A percentile compares a stretch with the other conserved stretches of the same genome.
Conservation (phyloP, 345 rosid genomes). For the Aquilaria yunnanensis region DNA sequence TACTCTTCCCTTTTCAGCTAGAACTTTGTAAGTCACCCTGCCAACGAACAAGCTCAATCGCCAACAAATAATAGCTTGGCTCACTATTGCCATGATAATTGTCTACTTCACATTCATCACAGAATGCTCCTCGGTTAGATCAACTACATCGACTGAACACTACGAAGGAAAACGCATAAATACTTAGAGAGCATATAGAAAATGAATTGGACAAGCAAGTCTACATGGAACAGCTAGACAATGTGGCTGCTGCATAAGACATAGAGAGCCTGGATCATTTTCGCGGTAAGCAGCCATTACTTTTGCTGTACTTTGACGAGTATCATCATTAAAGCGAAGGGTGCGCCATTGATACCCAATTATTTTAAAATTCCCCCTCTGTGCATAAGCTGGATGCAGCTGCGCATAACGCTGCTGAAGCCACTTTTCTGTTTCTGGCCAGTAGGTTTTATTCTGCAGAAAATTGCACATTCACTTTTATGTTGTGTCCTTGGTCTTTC, state of each 20-base stretch:
- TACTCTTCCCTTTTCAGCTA: no score
- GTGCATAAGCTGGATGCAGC: constrained; percentile 25
- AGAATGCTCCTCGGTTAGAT: no score
- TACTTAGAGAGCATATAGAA: neutral
- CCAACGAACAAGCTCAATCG: no score
- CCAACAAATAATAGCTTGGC: no score
- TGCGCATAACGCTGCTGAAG: constrained; percentile 52
- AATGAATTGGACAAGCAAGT: constrained; percentile 5
- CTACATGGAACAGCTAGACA: constrained; percentile 91
- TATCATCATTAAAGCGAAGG: constrained; percentile 69
- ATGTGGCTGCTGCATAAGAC: constrained; percentile 72
- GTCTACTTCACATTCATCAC: no score
- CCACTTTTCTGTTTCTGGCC: constrained; percentile 80
- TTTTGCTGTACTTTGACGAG: constrained; percentile 88
- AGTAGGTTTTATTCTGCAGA: constrained; percentile 46
- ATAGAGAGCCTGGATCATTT: constrained; percentile 42
- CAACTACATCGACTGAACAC: no score
- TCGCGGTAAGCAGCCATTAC: constrained; percentile 63
- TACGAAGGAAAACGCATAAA: neutral
- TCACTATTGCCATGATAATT: no score
- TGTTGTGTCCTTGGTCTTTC: neutral
- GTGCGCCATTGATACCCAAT: constrained; percentile 90
- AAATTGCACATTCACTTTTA: neutral
- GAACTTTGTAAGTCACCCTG: no score
- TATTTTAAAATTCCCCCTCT: constrained; percentile 35